Evolutionary conservation across 1,284 basidiomycete genomes (phyloP), one percentile per base, ranked within the genome.

Genomic region (Apiotrichum domesticum): DNA sequence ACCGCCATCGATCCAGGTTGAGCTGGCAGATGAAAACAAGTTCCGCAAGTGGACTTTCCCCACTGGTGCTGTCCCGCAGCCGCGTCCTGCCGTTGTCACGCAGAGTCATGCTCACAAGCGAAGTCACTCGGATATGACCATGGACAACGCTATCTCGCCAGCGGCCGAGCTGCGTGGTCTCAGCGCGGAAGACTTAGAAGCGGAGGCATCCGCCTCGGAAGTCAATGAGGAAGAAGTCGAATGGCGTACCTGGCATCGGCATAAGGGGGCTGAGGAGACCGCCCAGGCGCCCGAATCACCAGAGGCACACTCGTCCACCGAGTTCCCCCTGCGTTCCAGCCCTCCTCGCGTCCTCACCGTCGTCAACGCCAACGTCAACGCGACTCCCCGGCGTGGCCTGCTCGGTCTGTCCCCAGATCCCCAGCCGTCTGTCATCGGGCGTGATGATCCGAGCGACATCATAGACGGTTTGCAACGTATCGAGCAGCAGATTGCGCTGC

Each of bases 11-110:
- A 52, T 52, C 35, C 52, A 47, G 35, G 46, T 54, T 6, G 52
- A 54, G 52, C 45, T 42, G 15, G 45, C 46, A 3, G 52, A 54
- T 39, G 43, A 51, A n/a, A 49, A 54, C 45, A 58, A 53, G 54
- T 58, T 61, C 54, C 51, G 56, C 9, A n/a, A 52, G 11, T 61
- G 59, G 59, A 48, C 51, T 14, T 61, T 61, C 51, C 59, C 59
- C 5, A 50, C 52, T 9, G 40, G 9, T 7, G 9, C 40, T 3
- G 41, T n/a, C 21, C 34, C 52, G 6, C 41, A 34, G 35, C 29
- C 21, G 35, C 39, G 4, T 35, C 40, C n/a, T 32, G 29, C 29
- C 29, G 29, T 29, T 29, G 41, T 42, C 4, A 14, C 41, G 33
- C 51, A 13, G 15, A 42, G 37, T 5, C 33, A n/a, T 10, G 15